Conservation (phyloP, 495 filamentous ascomycete species). For the Penicillium ucsense region DNA sequence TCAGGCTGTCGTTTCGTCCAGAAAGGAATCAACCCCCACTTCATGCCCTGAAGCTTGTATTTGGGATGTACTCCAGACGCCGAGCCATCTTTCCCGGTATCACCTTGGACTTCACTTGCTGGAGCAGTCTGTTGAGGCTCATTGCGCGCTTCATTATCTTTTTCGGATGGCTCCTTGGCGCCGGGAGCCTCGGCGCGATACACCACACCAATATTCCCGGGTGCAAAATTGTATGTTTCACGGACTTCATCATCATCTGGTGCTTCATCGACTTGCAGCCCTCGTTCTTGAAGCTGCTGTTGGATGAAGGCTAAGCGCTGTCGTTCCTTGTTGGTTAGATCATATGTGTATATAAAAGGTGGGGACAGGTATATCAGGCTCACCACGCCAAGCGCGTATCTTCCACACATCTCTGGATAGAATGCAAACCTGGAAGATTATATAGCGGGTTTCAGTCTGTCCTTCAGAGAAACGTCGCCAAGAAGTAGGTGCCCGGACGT, state of each 20-base stretch:
- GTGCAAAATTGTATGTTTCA: constrained; percentile 88
- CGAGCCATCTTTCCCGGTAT: neutral
- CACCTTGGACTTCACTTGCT: neutral
- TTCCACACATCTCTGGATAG: constrained; percentile 60
- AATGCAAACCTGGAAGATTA: neutral
- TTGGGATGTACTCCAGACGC: constrained; percentile 22
- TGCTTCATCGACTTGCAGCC: constrained; percentile 69
- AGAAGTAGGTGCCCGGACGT: neutral
- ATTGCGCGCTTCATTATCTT: neutral
- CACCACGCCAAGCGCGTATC: constrained; percentile 76
- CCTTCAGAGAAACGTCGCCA: neutral
- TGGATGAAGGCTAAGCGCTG: constrained; percentile 57
- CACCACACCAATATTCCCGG: constrained; percentile 74
- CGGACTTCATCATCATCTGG: constrained; percentile 65
- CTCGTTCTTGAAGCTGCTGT: constrained; percentile 56
- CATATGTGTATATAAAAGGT: neutral
- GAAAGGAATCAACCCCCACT: constrained; percentile 87
- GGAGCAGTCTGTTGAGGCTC: neutral
- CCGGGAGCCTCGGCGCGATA: constrained; percentile 69
- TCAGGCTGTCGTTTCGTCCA: constrained; percentile 80
- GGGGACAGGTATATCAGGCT: constrained; percentile 14
- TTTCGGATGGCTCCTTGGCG: constrained; percentile 20
- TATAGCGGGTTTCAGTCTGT: neutral
- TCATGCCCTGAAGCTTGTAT: constrained; percentile 85
- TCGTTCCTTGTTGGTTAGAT: constrained; percentile 6